These are phyloP conservation scores for Termitomyces titanicus DNA, from an alignment of 768 basidiomycete genomes.

Conservation along the genomic window DNA sequence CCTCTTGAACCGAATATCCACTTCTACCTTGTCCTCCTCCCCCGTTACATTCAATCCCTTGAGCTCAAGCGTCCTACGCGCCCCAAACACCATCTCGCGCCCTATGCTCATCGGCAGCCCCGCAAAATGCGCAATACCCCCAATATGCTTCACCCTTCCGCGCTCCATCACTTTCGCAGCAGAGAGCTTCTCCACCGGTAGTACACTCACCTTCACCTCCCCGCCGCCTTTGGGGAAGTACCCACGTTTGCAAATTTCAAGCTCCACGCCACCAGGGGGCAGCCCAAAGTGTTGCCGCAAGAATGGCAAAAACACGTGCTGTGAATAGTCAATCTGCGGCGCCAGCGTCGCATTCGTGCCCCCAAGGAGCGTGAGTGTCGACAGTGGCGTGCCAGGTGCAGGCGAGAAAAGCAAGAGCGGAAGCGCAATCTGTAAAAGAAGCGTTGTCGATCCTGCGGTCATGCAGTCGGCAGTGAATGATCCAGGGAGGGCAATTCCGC, in stretches of 20 bases:
- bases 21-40: conserved; percentile 18
- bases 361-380: conserved; percentile 55
- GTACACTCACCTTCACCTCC: conserved; percentile 41
- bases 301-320: conserved; percentile 68
- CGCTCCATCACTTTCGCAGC: conserved; percentile 51
- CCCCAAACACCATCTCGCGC: conserved; percentile 53
- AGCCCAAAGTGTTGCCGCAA: conserved; percentile 50
- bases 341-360: conserved; percentile 72
- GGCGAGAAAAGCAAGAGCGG: conserved; percentile 63
- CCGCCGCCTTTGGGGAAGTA: conserved; percentile 78
- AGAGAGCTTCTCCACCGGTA: conserved; percentile 31
- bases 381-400: conserved; percentile 23
- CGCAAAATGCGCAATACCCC: conserved; percentile 63
- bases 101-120: conserved; percentile 58
- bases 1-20: conserved; percentile 37
- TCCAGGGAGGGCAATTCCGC: conserved; percentile 36
- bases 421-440: conserved; percentile 69
- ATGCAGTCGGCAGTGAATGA: conserved; percentile 39
- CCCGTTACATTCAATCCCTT: conserved; percentile 10
- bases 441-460: conserved; percentile 70
- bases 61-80: conserved; percentile 36
- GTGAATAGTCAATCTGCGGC: conserved; percentile 74
- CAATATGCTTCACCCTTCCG: conserved; percentile 46
- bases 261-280: conserved; percentile 28
- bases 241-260: conserved; percentile 55